These are phyloP conservation scores for Aspergillus calidoustus DNA, from an alignment of 2,329 filamentous ascomycete genomes.

Conservation along the genomic window DNA sequence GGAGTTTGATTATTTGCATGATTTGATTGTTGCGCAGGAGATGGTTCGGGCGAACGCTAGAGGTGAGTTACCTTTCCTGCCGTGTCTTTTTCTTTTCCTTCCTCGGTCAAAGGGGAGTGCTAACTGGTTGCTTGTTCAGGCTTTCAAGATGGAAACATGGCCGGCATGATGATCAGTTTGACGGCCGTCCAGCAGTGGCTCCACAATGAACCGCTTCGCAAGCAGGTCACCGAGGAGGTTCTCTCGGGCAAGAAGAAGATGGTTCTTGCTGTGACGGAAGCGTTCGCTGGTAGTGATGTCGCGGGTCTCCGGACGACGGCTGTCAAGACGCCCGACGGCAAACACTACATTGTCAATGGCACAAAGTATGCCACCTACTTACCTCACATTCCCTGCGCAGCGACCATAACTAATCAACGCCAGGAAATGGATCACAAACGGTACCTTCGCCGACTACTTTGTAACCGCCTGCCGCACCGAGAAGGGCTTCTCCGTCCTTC, in stretches of 20 bases:
- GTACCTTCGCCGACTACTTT: constrained; percentile 81
- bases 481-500: constrained; percentile 76
- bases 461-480: constrained; percentile 78
- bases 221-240: constrained; percentile 71
- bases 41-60: constrained; percentile 70
- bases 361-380: constrained; percentile 37
- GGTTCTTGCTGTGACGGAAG: constrained; percentile 84
- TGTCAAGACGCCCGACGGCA: constrained; percentile 73
- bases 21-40: constrained; percentile 77
- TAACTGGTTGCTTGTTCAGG: constrained; percentile 38
- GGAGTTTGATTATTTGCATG: constrained; percentile 88
- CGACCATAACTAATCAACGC: constrained; percentile 37
- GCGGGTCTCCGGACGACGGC: constrained; percentile 79
- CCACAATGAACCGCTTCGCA: constrained; percentile 67
- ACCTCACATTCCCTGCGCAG: neutral
- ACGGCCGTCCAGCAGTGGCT: constrained; percentile 82
- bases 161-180: constrained; percentile 81
- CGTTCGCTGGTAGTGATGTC: constrained; percentile 83
- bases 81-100: neutral
- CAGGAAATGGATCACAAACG: constrained; percentile 89
- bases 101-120: neutral
- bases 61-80: constrained; percentile 40
- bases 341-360: constrained; percentile 65
- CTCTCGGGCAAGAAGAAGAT: constrained; percentile 85
- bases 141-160: constrained; percentile 86